phyloP scores from a whole-genome alignment of 1,284 basidiomycete genomes.

The Ganoderma resinaceum region DNA sequence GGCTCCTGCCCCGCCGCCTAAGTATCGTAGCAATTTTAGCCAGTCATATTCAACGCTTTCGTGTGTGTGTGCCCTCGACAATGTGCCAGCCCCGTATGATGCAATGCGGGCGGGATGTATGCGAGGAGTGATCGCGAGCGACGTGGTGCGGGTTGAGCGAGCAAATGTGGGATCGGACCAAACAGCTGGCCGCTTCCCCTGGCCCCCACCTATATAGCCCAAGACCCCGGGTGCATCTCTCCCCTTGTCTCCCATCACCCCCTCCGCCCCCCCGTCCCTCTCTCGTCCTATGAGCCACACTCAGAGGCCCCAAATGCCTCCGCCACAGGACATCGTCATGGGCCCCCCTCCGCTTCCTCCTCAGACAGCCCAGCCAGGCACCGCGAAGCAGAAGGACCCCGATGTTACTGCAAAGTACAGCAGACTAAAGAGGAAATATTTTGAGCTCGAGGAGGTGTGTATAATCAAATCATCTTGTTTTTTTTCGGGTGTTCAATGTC shows the following conservation, averaged over 20 bases:
- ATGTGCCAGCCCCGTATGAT: neutral
- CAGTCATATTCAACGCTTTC: neutral
- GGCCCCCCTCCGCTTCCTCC: constrained; percentile 51
- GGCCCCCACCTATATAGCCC: constrained; percentile 34
- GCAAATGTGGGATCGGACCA: constrained; percentile 40
- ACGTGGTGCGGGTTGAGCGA: constrained; percentile 26
- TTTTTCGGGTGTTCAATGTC: constrained; percentile 6
- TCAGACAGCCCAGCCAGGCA: constrained; percentile 40
- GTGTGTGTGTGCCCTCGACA: neutral
- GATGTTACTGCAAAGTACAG: constrained; percentile 67
- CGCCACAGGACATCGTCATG: constrained; percentile 55
- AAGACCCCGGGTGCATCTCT: constrained; percentile 30
- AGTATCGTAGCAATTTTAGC: constrained; percentile 13
- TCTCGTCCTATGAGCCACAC: constrained; percentile 40
- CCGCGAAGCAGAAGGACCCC: constrained; percentile 45
- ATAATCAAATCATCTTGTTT: constrained; percentile 17
- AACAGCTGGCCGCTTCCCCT: constrained; percentile 40
- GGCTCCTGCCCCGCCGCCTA: neutral
- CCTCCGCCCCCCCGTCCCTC: constrained; percentile 28
- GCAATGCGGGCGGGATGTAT: constrained; percentile 15
- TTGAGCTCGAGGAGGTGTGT: constrained; percentile 72
- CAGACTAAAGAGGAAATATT: constrained; percentile 65
- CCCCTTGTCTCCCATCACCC: constrained; percentile 32
- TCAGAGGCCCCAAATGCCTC: constrained; percentile 37
- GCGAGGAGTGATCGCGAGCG: constrained; percentile 27